A percentile compares a stretch with the other conserved stretches of the same genome.
These are phyloP conservation scores for Pseudocercospora crystallina DNA, from an alignment of 2,329 filamentous ascomycete genomes.

Conservation along the genomic window DNA sequence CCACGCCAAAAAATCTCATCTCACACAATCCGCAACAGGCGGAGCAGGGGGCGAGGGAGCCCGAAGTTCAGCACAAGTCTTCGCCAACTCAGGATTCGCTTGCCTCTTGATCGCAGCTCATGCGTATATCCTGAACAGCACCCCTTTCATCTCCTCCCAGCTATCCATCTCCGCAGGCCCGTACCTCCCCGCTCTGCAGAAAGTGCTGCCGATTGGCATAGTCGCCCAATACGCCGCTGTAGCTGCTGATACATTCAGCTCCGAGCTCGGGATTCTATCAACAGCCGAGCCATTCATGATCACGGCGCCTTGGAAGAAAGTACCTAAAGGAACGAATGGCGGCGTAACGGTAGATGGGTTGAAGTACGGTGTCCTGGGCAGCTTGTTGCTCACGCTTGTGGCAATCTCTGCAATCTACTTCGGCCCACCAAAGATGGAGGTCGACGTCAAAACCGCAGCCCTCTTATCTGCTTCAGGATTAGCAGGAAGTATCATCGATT, in stretches of 20 bases:
- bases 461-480: slow-evolving; percentile 69
- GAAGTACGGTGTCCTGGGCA: slow-evolving; percentile 32
- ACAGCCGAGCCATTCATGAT: slow-evolving; percentile 76
- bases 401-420: slow-evolving; percentile 51
- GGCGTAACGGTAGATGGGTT: slow-evolving; percentile 79
- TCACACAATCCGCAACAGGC: slow-evolving; percentile 77
- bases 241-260: slow-evolving; percentile 89
- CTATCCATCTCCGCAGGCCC: slow-evolving; percentile 26
- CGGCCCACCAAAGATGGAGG: slow-evolving; percentile 17
- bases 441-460: slow-evolving; percentile 16
- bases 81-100: slow-evolving; percentile 83
- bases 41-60: slow-evolving; percentile 75
- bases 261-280: slow-evolving; percentile 89
- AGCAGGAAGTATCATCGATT: slow-evolving; percentile 81
- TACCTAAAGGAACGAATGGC: slow-evolving; percentile 90
- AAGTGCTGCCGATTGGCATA: slow-evolving; percentile 49
- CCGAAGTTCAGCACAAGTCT: slow-evolving; percentile 81
- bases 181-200: slow-evolving; percentile 43
- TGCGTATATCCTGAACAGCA: slow-evolving; percentile 41
- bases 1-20: slow-evolving; percentile 75
- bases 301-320: slow-evolving; percentile 74
- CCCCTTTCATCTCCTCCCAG: slow-evolving; percentile 34
- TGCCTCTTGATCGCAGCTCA: slow-evolving; percentile 62
- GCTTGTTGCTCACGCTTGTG: slow-evolving; percentile 64
- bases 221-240: slow-evolving; percentile 76